These are phyloP conservation scores for Sarcocystis neurona DNA, from an alignment of 169 alveolate genomes.

Conservation along the genomic window DNA sequence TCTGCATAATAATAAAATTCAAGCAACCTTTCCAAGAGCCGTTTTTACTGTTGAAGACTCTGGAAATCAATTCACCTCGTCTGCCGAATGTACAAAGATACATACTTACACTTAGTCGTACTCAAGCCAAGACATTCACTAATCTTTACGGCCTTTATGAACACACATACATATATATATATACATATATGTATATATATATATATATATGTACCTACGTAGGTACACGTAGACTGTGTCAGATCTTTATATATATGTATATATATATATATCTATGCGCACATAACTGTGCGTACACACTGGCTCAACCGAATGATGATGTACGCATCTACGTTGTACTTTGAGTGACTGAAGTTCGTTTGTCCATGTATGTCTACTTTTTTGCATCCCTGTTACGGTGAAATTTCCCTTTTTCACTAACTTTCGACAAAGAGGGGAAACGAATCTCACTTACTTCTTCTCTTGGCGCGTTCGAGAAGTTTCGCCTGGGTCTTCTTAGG, in stretches of 20 bases:
- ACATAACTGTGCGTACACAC: too few relatives aligned
- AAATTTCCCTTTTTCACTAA: too few relatives aligned
- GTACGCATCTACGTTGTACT: too few relatives aligned
- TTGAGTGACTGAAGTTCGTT: too few relatives aligned
- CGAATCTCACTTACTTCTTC: constrained; percentile 41
- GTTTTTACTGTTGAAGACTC: background rate
- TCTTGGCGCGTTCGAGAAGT: constrained; percentile 35
- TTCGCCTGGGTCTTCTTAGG: constrained; percentile 33
- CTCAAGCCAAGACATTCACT: background rate
- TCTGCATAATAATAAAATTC: background rate
- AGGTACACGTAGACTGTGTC: background rate
- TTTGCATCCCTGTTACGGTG: too few relatives aligned
- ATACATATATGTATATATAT: background rate
- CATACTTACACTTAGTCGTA: background rate
- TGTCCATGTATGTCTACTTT: too few relatives aligned
- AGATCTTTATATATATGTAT: too few relatives aligned
- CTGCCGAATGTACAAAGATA: background rate
- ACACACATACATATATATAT: background rate
- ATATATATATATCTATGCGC: too few relatives aligned
- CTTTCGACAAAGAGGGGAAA: background rate
- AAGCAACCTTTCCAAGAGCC: background rate
- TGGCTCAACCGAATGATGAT: too few relatives aligned
- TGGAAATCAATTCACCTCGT: background rate
- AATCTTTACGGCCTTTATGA: background rate
- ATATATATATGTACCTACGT: background rate